phyloP scores from a whole-genome alignment of 257 asterid genomes.

The Solanum dulcamara region DNA sequence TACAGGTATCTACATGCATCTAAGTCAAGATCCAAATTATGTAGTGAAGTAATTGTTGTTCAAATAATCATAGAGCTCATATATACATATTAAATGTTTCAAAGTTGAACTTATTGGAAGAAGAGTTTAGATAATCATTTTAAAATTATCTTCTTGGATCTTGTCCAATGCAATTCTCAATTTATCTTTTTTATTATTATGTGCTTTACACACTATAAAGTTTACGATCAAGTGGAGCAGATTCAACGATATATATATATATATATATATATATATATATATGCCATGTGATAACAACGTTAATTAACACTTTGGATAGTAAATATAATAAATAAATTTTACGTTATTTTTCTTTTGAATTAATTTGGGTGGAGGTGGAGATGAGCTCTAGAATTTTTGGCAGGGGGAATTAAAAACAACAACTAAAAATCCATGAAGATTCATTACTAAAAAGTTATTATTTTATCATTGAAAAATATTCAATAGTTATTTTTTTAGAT shows the following conservation, averaged over 20 bases:
- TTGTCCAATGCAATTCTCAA: neutral
- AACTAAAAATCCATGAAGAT: too few species aligned
- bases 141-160: neutral
- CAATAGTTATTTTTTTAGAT: too few species aligned
- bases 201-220: neutral
- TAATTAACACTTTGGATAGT: too few species aligned
- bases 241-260: neutral
- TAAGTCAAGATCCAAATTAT: neutral
- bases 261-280: too few species aligned
- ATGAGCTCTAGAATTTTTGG: too few species aligned
- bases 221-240: neutral
- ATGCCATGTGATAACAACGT: too few species aligned
- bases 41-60: neutral
- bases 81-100: neutral
- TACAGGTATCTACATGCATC: neutral
- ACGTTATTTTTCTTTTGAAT: too few species aligned
- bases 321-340: too few species aligned
- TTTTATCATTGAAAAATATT: too few species aligned
- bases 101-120: neutral
- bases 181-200: neutral
- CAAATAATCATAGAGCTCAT: neutral
- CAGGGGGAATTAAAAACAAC: too few species aligned
- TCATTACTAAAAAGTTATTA: too few species aligned
- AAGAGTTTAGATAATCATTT: neutral
- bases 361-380: too few species aligned